Evolutionary conservation across 2,329 filamentous ascomycete genomes (phyloP), one percentile per base, ranked within the genome.

Genomic region (Fusarium clavum): DNA sequence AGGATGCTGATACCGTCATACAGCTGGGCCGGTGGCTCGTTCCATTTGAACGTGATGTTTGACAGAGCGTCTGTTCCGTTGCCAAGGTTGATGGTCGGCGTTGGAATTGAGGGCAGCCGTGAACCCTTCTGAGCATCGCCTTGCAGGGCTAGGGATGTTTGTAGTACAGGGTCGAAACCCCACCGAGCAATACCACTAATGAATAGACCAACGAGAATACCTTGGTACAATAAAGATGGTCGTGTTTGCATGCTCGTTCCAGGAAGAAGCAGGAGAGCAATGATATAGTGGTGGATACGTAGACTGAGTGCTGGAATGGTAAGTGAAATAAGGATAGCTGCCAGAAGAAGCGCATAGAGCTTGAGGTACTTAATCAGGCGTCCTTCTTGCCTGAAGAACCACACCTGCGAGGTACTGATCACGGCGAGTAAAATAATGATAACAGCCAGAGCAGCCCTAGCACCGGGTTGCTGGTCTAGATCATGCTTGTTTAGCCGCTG

Each of bases 221-320:
- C 96, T 79, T 98, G 95, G 76, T 96, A 98, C 4, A 97, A 79
- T 11, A 98, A 84, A 1, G 91, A 91, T 0, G 93, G 92, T 0
- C 96, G 88, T 8, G 93, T 98, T 72, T 97, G 94, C 79, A 98
- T 90, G 56, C 89, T 90, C 0, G 96, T 98, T 0, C 94, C 96
- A 0, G 94, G 94, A 8, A 98, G 87, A 1, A 99, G 86, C 1
- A 98, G 84, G 16, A 99, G 87, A 2, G 91, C 94, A 7, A 98
- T 85, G 70, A 98, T 93, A 78, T 98, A 99, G 79, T 99, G 96
- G 77, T 99, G 96, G 60, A 99, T 94, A 34, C 96, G 90, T 52
- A 99, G 85, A 67, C 90, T 92, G 54, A 97, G 88, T 10, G 90
- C 88, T 0, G 95, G 95, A 8, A 97, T 81, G 2, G 87, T 82